Base-by-base conservation (phyloP, 2,329 filamentous ascomycete species). In the Ophidiomyces ophidiicola region DNA sequence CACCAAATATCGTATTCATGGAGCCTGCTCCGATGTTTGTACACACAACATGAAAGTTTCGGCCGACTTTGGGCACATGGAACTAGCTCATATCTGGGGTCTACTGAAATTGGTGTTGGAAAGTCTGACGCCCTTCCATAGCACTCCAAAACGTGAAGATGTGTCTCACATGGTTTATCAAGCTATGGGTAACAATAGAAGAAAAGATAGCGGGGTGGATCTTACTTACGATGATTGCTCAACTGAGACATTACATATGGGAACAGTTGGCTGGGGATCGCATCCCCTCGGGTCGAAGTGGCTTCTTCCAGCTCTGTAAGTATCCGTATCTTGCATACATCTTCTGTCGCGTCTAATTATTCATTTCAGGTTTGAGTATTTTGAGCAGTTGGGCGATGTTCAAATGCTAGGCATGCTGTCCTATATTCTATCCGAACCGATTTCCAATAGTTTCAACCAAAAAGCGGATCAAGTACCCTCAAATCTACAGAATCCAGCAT, bases 81-180 rank as follows among this genome's bases (percentile, higher is more conserved):
- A 94, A 46, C 61, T 92, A 20, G 79, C 81, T 18, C 76, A 85
- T 49, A 74, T 93, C 5, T 98, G 90, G 90, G 75, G 74, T 34
- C 80, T 94, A 47, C 69, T 85, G 39, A 79, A 76, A 12, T 66
- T 94, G 42, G 68, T 96, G 4, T 64, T 96, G 32, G 76, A 78
- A 47, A 81, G 82, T 48, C 76, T 84, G 31, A 78, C 87, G 19
- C 1, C 64, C 88, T 3, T 71, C 80, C 49, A 63, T 83, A 18
- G 68, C 14, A 28, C n/a, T 17, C 14, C 71, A 41, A 62, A 68
- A 28, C 66, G 68, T 6, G 68, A 79, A 43, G 77, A 75, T 2
- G 70, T 82, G 33, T 61, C 85, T 19, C 71, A 86, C 5, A 74
- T 87, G 46, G 82, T 82, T 11, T 74, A 71, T 46, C 70, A 80